Evolutionary conservation across 2,329 filamentous ascomycete species (phyloP).

Genomic region (Blumeria hordei): DNA sequence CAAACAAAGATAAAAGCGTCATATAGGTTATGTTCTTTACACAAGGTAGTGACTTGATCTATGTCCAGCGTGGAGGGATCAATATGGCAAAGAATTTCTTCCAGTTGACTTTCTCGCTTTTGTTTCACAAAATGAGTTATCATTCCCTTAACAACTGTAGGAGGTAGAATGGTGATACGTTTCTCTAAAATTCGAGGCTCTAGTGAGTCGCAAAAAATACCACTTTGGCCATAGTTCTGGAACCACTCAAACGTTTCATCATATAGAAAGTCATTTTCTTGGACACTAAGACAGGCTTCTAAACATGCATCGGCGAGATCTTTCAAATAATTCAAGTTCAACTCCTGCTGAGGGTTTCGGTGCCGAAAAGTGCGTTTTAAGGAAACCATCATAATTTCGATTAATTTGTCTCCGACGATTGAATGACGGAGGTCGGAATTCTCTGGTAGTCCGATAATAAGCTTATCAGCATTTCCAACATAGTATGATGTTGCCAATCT

Average conservation of each 20-base stretch:
- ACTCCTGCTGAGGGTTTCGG: conserved; percentile 21
- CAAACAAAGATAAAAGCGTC: conserved; percentile 93
- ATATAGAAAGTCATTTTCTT: conserved; percentile 64
- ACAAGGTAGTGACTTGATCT: conserved; percentile 73
- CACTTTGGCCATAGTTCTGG: conserved; percentile 47
- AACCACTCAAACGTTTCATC: conserved; percentile 80
- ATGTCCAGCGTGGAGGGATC: conserved; percentile 80
- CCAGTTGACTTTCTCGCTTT: conserved; percentile 53
- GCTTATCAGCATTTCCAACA: conserved; percentile 69
- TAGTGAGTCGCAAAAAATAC: conserved; percentile 65
- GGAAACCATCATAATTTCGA: conserved; percentile 85
- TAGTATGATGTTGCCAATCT: conserved; percentile 81
- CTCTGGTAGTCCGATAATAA: conserved; percentile 82
- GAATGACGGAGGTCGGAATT: conserved; percentile 50
- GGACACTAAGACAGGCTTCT: conserved; percentile 53
- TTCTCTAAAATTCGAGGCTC: conserved; percentile 72
- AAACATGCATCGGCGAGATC: conserved; percentile 71
- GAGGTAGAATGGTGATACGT: conserved; percentile 51
- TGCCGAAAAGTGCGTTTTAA: conserved; percentile 61
- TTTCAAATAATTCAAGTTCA: conserved; percentile 29
- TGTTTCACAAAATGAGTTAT: conserved; percentile 58
- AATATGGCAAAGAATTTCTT: conserved; percentile 87
- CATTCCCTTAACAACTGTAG: conserved; percentile 63
- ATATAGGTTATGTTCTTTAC: conserved; percentile 77
- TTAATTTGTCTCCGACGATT: conserved; percentile 66